A percentile compares a stretch with the other conserved stretches of the same genome.
phyloP scores from a whole-genome alignment of 208 protist genomes.

The Balamuthia mandrillaris region DNA sequence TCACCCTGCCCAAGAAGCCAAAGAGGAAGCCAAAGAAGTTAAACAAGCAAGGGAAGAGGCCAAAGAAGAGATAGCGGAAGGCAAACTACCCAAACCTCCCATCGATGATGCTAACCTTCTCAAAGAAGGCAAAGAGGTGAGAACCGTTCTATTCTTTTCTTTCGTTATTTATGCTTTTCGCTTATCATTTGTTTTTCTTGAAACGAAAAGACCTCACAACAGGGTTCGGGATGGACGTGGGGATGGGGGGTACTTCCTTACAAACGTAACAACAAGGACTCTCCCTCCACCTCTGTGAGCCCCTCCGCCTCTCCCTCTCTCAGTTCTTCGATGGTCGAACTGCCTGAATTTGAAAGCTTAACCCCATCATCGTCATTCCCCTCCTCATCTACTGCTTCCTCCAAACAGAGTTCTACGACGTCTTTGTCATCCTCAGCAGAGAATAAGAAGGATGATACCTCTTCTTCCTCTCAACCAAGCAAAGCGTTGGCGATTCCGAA shows the following conservation, averaged over 20 bases:
- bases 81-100: background rate
- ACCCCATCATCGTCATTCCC: no score
- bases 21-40: background rate
- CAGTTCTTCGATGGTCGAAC: no score
- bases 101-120: background rate
- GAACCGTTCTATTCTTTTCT: background rate
- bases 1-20: background rate
- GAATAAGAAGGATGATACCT: no score
- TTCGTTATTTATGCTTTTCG: no score
- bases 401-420: no score
- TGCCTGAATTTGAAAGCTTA: no score
- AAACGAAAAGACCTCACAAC: background rate
- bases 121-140: background rate
- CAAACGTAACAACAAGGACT: background rate
- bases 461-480: no score
- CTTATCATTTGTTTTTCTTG: background rate
- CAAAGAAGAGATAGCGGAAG: background rate
- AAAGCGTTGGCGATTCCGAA: no score
- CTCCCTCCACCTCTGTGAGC: background rate
- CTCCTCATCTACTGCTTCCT: no score
- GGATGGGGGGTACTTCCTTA: slow-evolving; percentile 9
- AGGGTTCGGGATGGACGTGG: background rate
- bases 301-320: background rate
- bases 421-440: no score
- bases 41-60: background rate